A percentile compares a stretch with the other conserved stretches of the same genome.
These are phyloP conservation scores for Waltergamsia citrina DNA, from an alignment of 2,329 filamentous ascomycete species.

Conservation along the genomic window DNA sequence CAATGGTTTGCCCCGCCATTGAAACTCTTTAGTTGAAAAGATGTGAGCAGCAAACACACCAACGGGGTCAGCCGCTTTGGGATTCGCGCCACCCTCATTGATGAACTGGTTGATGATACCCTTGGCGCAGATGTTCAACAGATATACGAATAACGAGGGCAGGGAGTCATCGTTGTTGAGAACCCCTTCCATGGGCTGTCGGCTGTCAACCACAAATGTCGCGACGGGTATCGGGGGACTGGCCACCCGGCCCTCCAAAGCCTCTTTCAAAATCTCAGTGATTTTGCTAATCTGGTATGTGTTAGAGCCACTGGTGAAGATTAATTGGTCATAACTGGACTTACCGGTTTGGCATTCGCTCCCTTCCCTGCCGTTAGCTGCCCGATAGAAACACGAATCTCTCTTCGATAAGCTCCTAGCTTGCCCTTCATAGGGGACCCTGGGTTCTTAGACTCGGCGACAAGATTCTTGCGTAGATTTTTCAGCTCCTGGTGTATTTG, in stretches of 20 bases:
- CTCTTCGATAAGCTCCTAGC: constrained; percentile 62
- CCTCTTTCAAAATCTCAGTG: constrained; percentile 36
- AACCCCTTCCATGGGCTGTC: constrained; percentile 37
- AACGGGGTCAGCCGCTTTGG: constrained; percentile 63
- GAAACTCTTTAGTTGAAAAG: constrained; percentile 60
- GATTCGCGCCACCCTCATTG: constrained; percentile 54
- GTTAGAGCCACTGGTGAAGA: background rate
- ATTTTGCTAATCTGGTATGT: constrained; percentile 24
- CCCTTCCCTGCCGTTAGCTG: constrained; percentile 60
- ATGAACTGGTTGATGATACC: constrained; percentile 60
- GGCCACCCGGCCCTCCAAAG: constrained; percentile 40
- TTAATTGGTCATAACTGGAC: constrained; percentile 7
- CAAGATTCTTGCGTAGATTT: constrained; percentile 51
- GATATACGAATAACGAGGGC: constrained; percentile 61
- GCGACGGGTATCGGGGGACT: constrained; percentile 44
- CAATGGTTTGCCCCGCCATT: constrained; percentile 57
- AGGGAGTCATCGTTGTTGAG: constrained; percentile 42
- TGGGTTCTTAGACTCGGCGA: constrained; percentile 41
- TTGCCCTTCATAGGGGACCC: constrained; percentile 47
- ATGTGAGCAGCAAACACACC: constrained; percentile 69
- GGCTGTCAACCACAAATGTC: constrained; percentile 36
- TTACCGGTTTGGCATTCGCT: constrained; percentile 39
- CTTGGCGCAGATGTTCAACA: constrained; percentile 70
- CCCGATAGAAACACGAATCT: constrained; percentile 63
- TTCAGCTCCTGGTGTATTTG: constrained; percentile 63